Evolutionary conservation across 169 alveolate genomes (phyloP).

Genomic region (Cyclospora cayetanensis): DNA sequence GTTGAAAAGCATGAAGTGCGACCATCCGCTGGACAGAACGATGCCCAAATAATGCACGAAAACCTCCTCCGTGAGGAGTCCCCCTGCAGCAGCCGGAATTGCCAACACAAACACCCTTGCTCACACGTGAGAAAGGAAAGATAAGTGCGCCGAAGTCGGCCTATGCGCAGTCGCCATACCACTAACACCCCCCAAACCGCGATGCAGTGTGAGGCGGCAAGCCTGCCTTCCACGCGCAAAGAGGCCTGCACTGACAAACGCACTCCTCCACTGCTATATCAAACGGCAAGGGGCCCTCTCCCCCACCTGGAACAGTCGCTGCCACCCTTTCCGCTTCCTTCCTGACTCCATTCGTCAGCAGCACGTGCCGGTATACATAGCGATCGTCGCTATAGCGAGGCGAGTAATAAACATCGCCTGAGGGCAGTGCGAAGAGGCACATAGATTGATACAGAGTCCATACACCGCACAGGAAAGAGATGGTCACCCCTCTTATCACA

Average conservation of each 20-base stretch:
- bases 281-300: too few species aligned
- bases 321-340: slow-evolving; percentile 85
- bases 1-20: slow-evolving; percentile 87
- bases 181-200: too few species aligned
- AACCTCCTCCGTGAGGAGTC: slow-evolving; percentile 84
- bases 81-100: slow-evolving; percentile 48
- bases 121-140: too few species aligned
- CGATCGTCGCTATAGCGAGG: slow-evolving; percentile 86
- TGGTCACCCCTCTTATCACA: too few species aligned
- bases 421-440: too few species aligned
- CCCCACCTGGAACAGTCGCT: slow-evolving; percentile 76
- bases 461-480: too few species aligned
- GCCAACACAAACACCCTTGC: too few species aligned
- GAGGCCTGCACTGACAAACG: not conserved
- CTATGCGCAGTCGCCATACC: too few species aligned
- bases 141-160: too few species aligned
- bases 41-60: slow-evolving; percentile 84
- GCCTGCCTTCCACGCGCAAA: not conserved
- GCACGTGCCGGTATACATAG: slow-evolving; percentile 84
- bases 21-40: slow-evolving; percentile 88
- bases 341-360: slow-evolving; percentile 84
- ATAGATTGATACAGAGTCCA: too few species aligned
- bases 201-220: too few species aligned
- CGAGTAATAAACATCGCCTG: slow-evolving; percentile 89
- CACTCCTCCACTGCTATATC: too few species aligned